phyloP scores from a whole-genome alignment of 2,329 filamentous ascomycete genomes.

The Aureobasidium mangrovei region DNA sequence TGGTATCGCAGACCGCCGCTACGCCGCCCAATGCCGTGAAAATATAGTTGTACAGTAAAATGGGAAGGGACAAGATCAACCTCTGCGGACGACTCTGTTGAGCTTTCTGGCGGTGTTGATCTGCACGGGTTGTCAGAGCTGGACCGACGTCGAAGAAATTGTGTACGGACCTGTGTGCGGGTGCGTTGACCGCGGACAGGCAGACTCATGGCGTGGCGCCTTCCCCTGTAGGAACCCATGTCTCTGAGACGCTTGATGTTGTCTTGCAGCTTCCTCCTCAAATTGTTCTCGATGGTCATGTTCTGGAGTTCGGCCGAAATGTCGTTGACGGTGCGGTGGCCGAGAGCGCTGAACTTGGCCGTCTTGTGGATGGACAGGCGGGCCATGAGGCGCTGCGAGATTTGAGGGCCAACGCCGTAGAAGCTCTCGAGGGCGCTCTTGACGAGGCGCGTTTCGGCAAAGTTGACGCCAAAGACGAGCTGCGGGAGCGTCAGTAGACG shows the following conservation, averaged over 20 bases:
- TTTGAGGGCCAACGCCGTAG: conserved; percentile 70
- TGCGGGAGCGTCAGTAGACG: not conserved
- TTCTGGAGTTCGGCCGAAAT: conserved; percentile 77
- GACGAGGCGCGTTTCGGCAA: conserved; percentile 73
- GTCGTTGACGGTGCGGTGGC: conserved; percentile 67
- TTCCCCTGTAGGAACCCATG: conserved; percentile 82
- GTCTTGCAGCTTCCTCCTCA: conserved; percentile 66
- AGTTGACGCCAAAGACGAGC: conserved; percentile 79
- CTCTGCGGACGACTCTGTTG: conserved; percentile 50
- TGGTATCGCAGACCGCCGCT: conserved; percentile 9
- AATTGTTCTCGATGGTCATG: conserved; percentile 91
- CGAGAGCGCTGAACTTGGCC: conserved; percentile 66
- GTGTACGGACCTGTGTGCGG: conserved; percentile 56
- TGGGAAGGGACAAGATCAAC: conserved; percentile 15
- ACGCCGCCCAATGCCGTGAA: conserved; percentile 8
- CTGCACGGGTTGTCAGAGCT: conserved; percentile 26
- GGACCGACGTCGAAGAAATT: not conserved
- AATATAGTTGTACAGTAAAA: not conserved
- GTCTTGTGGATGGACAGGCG: conserved; percentile 81
- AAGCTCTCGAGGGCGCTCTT: conserved; percentile 63
- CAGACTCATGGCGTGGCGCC: conserved; percentile 84
- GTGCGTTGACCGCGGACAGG: conserved; percentile 88
- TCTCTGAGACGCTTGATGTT: conserved; percentile 82
- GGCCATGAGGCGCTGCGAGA: conserved; percentile 69
- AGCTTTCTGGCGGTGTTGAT: conserved; percentile 50